phyloP scores from a whole-genome alignment of 2,329 filamentous ascomycete species.

The Ophiognomonia clavigignenti-juglandacearum region DNA sequence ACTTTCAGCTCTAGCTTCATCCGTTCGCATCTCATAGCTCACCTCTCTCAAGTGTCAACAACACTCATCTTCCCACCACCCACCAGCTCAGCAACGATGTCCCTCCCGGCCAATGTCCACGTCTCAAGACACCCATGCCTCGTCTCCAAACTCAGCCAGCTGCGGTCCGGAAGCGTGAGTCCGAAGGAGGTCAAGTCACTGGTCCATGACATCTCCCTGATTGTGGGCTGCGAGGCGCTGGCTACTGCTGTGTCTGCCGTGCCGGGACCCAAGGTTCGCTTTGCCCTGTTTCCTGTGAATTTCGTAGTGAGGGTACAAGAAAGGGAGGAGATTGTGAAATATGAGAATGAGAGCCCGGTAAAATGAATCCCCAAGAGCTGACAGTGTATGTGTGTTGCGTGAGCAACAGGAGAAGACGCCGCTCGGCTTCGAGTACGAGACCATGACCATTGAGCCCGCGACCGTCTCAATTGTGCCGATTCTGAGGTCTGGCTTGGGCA shows the following conservation, averaged over 20 bases:
- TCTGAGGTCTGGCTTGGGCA: slow-evolving; percentile 83
- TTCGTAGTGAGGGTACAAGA: neutral
- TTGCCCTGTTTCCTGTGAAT: slow-evolving; percentile 5
- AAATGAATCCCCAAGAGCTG: neutral
- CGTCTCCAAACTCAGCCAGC: slow-evolving; percentile 80
- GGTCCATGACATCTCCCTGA: slow-evolving; percentile 79
- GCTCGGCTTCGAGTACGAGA: slow-evolving; percentile 70
- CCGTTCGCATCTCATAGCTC: too few species aligned
- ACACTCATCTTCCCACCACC: too few species aligned
- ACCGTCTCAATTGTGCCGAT: slow-evolving; percentile 83
- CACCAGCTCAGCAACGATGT: too few species aligned
- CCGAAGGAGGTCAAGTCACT: slow-evolving; percentile 75
- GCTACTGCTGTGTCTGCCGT: slow-evolving; percentile 53
- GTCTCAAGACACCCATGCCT: slow-evolving; percentile 84
- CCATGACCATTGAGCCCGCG: slow-evolving; percentile 56
- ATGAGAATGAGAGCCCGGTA: neutral
- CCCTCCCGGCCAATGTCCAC: slow-evolving; percentile 60
- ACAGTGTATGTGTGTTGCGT: slow-evolving; percentile 4
- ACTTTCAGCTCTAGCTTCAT: too few species aligned
- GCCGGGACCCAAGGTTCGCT: slow-evolving; percentile 59
- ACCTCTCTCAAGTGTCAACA: too few species aligned
- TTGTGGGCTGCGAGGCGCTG: slow-evolving; percentile 79
- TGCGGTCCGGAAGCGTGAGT: slow-evolving; percentile 67
- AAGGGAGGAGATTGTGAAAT: neutral
- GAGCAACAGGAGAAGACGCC: slow-evolving; percentile 72